phyloP scores from a whole-genome alignment of 805 yeast genomes.

The Saccharomycopsis javanensis region DNA sequence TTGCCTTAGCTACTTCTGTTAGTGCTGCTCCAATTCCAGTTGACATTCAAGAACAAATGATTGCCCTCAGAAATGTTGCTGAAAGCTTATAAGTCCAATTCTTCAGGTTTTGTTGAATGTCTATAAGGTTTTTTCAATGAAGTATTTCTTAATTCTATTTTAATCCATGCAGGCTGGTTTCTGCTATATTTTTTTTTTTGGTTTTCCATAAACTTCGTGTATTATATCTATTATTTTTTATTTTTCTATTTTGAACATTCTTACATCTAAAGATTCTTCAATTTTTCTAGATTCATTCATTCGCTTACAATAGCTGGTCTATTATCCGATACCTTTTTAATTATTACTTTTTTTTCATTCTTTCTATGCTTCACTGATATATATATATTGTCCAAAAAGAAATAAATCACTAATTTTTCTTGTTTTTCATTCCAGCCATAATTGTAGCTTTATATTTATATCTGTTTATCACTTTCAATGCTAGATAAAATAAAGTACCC shows the following conservation, averaged over 20 bases:
- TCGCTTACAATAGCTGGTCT: not conserved
- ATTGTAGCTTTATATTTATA: too few species aligned
- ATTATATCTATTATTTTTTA: not conserved
- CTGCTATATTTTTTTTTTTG: not conserved
- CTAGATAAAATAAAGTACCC: too few species aligned
- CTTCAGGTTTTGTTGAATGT: too few species aligned
- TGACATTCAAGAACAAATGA: conserved; percentile 12
- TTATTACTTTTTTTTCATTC: not conserved
- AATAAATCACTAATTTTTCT: not conserved
- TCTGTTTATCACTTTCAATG: too few species aligned
- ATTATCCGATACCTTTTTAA: not conserved
- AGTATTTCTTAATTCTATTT: not conserved
- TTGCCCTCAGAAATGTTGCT: conserved; percentile 1
- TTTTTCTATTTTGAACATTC: not conserved
- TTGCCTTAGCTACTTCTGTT: conserved; percentile 14
- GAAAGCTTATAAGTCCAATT: not conserved
- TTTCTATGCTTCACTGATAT: not conserved
- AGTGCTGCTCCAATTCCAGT: conserved; percentile 19
- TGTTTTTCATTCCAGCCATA: not conserved
- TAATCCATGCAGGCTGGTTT: not conserved
- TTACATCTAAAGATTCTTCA: not conserved
- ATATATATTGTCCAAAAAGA: too few species aligned
- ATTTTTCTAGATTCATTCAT: not conserved
- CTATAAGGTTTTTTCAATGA: too few species aligned
- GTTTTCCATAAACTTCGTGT: not conserved